Percentiles rank a stretch among this genome's conserved stretches.
These are phyloP conservation scores for Russula sp. DNA, from an alignment of 768 basidiomycete species.

Conservation along the genomic window DNA sequence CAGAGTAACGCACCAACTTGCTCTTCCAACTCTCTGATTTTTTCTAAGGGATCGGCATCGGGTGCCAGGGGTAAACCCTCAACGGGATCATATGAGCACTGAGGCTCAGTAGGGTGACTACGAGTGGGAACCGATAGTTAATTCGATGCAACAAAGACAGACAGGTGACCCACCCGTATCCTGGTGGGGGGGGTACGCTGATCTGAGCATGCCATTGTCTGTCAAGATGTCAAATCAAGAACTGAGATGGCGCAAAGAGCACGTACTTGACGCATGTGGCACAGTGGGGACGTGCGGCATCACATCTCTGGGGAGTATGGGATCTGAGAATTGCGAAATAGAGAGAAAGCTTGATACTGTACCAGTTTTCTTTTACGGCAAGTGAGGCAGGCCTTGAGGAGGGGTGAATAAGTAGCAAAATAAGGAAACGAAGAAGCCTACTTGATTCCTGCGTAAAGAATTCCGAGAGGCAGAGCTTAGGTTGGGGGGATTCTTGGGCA, in stretches of 20 bases:
- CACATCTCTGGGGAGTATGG: conserved; percentile 59
- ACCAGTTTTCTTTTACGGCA: conserved; percentile 84
- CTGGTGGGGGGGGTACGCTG: conserved; percentile 77
- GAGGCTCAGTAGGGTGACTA: conserved; percentile 80
- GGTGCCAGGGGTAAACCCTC: conserved; percentile 73
- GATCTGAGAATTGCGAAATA: conserved; percentile 8
- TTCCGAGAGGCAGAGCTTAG: conserved; percentile 36
- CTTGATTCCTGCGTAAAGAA: conserved; percentile 76
- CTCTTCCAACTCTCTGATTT: conserved; percentile 68
- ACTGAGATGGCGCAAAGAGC: not conserved
- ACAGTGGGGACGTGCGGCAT: conserved; percentile 80
- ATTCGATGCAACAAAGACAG: conserved; percentile 10
- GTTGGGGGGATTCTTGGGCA: conserved; percentile 58
- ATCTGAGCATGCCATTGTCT: conserved; percentile 79
- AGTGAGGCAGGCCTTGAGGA: conserved; percentile 60
- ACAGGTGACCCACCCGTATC: conserved; percentile 59
- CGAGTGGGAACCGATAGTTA: conserved; percentile 11
- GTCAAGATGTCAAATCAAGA: conserved; percentile 16
- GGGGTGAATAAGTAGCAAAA: conserved; percentile 9
- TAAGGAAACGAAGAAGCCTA: conserved; percentile 22
- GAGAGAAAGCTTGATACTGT: conserved; percentile 24
- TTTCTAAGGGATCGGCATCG: conserved; percentile 72
- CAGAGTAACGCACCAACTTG: conserved; percentile 52
- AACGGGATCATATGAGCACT: conserved; percentile 81
- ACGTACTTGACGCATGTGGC: conserved; percentile 76